Evolutionary conservation across 2,329 filamentous ascomycete species (phyloP).

Genomic region (Xenosphaeropsis pyriputrescens): DNA sequence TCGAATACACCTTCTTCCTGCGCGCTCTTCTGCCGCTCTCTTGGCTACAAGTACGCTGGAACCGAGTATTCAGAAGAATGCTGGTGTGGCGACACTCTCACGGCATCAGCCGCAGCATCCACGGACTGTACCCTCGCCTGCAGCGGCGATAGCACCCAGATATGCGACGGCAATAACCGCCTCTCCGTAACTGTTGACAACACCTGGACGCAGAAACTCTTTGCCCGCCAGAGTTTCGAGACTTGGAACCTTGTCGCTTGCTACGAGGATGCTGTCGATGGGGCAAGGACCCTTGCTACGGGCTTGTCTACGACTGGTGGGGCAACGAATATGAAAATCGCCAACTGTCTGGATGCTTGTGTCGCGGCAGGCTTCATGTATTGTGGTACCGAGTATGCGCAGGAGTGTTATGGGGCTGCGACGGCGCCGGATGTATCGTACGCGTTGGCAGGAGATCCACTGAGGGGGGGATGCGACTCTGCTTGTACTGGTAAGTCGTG

Average conservation of each 20-base stretch:
- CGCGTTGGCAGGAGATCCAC: neutral
- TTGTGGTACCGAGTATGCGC: constrained; percentile 22
- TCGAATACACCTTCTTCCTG: neutral
- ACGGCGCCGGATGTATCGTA: neutral
- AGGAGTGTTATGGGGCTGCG: constrained; percentile 17
- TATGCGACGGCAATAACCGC: neutral
- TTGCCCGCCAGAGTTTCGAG: neutral
- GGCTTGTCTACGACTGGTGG: neutral
- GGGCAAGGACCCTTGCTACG: neutral
- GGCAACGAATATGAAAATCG: neutral
- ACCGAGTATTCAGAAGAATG: neutral
- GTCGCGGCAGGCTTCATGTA: constrained; percentile 16
- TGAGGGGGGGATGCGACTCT: neutral
- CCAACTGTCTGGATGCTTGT: neutral
- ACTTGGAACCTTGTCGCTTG: neutral
- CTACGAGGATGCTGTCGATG: neutral
- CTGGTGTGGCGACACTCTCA: neutral
- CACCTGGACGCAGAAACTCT: neutral
- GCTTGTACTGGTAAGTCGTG: neutral
- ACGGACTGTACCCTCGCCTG: neutral
- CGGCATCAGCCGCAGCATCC: neutral
- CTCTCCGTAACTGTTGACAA: neutral
- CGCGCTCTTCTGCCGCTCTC: neutral
- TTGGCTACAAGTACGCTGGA: neutral
- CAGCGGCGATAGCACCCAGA: neutral